Base-by-base conservation (phyloP, 2,329 filamentous ascomycete genomes). In the Corinectria fuckeliana region DNA sequence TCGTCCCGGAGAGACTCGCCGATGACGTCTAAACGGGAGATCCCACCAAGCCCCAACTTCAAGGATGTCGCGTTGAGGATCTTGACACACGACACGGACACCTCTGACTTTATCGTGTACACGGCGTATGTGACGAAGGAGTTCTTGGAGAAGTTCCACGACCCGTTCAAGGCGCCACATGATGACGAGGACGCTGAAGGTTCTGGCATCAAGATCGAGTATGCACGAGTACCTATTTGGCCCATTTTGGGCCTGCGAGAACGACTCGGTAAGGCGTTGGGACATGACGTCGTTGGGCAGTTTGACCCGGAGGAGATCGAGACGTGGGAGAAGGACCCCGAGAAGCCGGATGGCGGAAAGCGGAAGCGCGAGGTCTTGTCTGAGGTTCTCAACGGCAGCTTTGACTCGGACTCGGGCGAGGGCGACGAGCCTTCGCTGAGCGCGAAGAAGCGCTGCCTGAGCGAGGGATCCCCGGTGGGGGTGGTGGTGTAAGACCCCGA, bases 181-280 rank as follows among this genome's bases (percentile, higher is more conserved):
- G 44, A 50, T 11, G 63, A 69, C 3, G 65, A 73, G 3, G 65
- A 63, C 2, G 67, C 68, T 4, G 66, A 70, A 13, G 47, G 73
- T 3, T 58, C 69, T 11, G 77, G 78, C 2, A 72, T 87, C 59
- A 73, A 73, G 32, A 81, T 87, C 18, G 75, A 80, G 30, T 81
- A 82, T 67, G 75, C 76, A 2, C 77, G 77, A 7, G 81, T 87
- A 2, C 80, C 81, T 0, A 76, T 82, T 23, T 86, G 82, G 82
- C 85, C 85, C 0, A 76, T 85, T 5, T 68, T 84, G 0, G 84
- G 84, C 4, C 76, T 87, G 6, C 80, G 81, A 58, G 83, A 86
- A 69, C 79, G 85, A 5, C 75, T 87, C 0, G 82, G 82, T 36
- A 78, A 79, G 61, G 84, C 82, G 3, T 72, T 87, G 0, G 84